These are phyloP conservation scores for Huntiella savannae DNA, from an alignment of 2,329 filamentous ascomycete genomes.

Conservation along the genomic window DNA sequence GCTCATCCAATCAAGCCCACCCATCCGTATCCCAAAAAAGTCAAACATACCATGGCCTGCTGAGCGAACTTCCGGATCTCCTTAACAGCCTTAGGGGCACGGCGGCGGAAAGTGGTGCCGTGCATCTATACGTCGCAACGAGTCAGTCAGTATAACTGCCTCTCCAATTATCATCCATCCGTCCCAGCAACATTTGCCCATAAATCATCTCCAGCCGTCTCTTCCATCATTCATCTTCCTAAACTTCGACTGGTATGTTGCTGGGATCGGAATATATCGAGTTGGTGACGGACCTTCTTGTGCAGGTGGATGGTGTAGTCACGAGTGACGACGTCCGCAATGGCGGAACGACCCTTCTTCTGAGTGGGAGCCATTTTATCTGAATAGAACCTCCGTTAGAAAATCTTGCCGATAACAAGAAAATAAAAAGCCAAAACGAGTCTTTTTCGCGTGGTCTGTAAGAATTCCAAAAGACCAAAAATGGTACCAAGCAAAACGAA, in stretches of 20 bases:
- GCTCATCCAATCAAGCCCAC: too few relatives aligned
- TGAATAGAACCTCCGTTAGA: slow-evolving; percentile 22
- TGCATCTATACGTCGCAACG: slow-evolving; percentile 47
- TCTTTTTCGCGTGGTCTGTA: neutral
- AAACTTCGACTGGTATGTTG: neutral
- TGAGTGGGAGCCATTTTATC: slow-evolving; percentile 44
- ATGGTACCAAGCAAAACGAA: neutral
- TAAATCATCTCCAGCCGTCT: neutral
- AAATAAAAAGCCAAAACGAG: slow-evolving; percentile 1
- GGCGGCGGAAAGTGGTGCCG: slow-evolving; percentile 98
- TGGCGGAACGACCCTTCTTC: slow-evolving; percentile 80
- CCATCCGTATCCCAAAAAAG: neutral
- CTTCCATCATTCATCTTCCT: neutral
- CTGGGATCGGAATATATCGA: neutral
- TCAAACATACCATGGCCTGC: slow-evolving; percentile 74
- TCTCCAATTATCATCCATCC: slow-evolving; percentile 10
- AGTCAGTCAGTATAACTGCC: slow-evolving; percentile 18
- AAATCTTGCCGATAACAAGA: slow-evolving; percentile 7
- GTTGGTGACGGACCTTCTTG: slow-evolving; percentile 46
- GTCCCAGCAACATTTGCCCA: neutral
- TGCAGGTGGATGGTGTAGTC: slow-evolving; percentile 99
- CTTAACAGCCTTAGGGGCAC: slow-evolving; percentile 96
- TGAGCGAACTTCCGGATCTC: slow-evolving; percentile 92
- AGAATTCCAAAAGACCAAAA: neutral
- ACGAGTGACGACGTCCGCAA: slow-evolving; percentile 95